phyloP scores from a whole-genome alignment of 1,284 basidiomycete genomes.

The Ceratorhiza oryzae-sativae region DNA sequence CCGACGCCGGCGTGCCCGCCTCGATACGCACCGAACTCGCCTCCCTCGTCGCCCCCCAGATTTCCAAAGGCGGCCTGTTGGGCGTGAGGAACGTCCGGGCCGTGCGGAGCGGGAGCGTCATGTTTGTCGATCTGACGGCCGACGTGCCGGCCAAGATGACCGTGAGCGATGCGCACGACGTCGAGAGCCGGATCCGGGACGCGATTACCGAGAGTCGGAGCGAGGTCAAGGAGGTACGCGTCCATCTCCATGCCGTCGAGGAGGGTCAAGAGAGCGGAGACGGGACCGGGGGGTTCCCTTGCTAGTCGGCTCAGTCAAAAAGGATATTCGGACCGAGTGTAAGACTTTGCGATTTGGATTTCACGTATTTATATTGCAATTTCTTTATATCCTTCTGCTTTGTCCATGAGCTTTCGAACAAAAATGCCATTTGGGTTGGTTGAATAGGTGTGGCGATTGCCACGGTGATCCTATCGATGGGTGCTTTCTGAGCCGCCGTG shows the following conservation, averaged over 20 bases:
- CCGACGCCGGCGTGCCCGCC: slow-evolving; percentile 79
- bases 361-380: slow-evolving; percentile 6
- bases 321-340: too few relatives aligned
- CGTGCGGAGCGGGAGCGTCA: slow-evolving; percentile 75
- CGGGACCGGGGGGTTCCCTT: slow-evolving; percentile 10
- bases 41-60: slow-evolving; percentile 41
- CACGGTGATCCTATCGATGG: too few relatives aligned
- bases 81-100: slow-evolving; percentile 73
- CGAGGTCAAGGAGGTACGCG: slow-evolving; percentile 81
- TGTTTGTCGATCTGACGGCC: slow-evolving; percentile 77
- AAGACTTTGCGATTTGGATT: not conserved
- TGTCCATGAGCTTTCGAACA: not conserved
- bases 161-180: slow-evolving; percentile 61
- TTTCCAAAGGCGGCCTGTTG: slow-evolving; percentile 52
- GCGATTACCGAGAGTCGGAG: slow-evolving; percentile 67
- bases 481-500: too few relatives aligned
- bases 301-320: too few relatives aligned
- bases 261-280: slow-evolving; percentile 37
- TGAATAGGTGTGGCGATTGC: not conserved
- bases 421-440: not conserved
- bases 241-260: slow-evolving; percentile 61
- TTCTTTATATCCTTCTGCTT: not conserved
- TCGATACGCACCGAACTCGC: slow-evolving; percentile 54
- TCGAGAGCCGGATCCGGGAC: slow-evolving; percentile 69
- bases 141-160: slow-evolving; percentile 68